Base-by-base conservation (phyloP, 1,139 yeast genomes). In the Diutina scorzettiae region DNA sequence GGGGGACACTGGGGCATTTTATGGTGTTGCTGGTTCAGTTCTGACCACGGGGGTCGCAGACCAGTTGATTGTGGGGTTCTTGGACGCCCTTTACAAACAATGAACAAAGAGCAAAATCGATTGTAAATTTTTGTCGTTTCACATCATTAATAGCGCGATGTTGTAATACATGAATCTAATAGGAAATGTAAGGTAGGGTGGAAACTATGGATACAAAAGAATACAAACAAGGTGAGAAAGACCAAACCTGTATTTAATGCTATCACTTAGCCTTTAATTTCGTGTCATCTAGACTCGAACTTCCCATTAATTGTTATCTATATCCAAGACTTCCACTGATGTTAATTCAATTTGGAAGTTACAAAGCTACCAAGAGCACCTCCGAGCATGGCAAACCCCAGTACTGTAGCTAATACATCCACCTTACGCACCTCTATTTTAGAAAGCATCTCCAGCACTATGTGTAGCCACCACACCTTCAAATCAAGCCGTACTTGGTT, bases 11-110 rank as follows among this genome's bases (percentile, higher is more conserved):
- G 91, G 95, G 18, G 95, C 93, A 1, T 57, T 91, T 43, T 91
- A 91, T 55, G 97, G 98, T 49, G 94, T 89, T 41, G 97, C 97
- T 1, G 96, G 96, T 5, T 83, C 91, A 53, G 76, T 91, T 28
- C 66, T 74, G 46, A 85, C 96, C 0, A 73, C 78, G 0, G 93
- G 95, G 1, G 78, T 91, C n/a, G 96, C 89, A 3, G 94, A 82
- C 47, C 68, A 72, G 45, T 60, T 89, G 21, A 81, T 89, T 41
- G 81, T 75, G 21, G 91, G 82, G 0, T 91, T 87, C 55, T 62
- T 89, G 41, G 95, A 91, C 57, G 70, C 85, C 12, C 57, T 91
- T 42, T 91, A 84, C 57, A 79, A 81, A 49, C 39, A 34, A 14
- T 34, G 14, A n/a, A n/a, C n/a, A n/a, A n/a, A n/a, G n/a, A n/a